A percentile compares a stretch with the other conserved stretches of the same genome.
Evolutionary conservation across 1,284 basidiomycete species (phyloP).

Genomic region (Microbotryum silenes-acaulis): DNA sequence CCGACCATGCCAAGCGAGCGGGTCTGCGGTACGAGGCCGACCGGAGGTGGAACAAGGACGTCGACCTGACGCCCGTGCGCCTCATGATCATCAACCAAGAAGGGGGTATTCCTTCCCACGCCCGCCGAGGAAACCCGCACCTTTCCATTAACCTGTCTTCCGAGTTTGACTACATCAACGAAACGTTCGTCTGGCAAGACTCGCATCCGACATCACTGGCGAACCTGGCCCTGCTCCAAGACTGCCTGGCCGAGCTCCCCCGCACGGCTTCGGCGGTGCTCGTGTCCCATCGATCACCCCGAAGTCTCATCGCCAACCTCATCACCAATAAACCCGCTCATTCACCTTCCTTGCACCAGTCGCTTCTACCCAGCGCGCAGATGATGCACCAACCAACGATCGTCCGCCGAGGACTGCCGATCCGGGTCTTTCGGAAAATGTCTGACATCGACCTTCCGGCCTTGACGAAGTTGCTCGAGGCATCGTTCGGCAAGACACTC

Average conservation of each 20-base stretch:
- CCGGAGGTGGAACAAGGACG: slow-evolving; percentile 28
- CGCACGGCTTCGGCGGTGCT: slow-evolving; percentile 85
- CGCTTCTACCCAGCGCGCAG: slow-evolving; percentile 62
- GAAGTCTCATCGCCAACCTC: slow-evolving; percentile 89
- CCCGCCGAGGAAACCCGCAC: slow-evolving; percentile 87
- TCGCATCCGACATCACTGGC: slow-evolving; percentile 78
- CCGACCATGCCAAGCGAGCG: slow-evolving; percentile 37
- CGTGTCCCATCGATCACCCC: slow-evolving; percentile 94
- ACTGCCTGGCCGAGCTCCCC: slow-evolving; percentile 89
- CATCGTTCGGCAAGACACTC: slow-evolving; percentile 70
- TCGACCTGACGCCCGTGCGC: slow-evolving; percentile 59
- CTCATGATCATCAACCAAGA: slow-evolving; percentile 97
- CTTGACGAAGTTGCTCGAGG: slow-evolving; percentile 73
- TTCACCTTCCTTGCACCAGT: slow-evolving; percentile 88
- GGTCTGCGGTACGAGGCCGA: slow-evolving; percentile 31
- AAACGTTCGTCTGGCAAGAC: slow-evolving; percentile 79
- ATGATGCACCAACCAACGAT: slow-evolving; percentile 88
- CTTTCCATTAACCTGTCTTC: slow-evolving; percentile 89
- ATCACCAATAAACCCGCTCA: slow-evolving; percentile 98
- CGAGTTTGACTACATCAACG: slow-evolving; percentile 76
- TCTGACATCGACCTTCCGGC: slow-evolving; percentile 65
- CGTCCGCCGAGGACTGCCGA: slow-evolving; percentile 76
- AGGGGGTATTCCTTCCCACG: slow-evolving; percentile 95
- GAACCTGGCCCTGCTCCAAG: slow-evolving; percentile 78
- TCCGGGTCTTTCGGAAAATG: slow-evolving; percentile 63